Conservation (phyloP, 1,284 basidiomycete species). For the Apiotrichum sp. region DNA sequence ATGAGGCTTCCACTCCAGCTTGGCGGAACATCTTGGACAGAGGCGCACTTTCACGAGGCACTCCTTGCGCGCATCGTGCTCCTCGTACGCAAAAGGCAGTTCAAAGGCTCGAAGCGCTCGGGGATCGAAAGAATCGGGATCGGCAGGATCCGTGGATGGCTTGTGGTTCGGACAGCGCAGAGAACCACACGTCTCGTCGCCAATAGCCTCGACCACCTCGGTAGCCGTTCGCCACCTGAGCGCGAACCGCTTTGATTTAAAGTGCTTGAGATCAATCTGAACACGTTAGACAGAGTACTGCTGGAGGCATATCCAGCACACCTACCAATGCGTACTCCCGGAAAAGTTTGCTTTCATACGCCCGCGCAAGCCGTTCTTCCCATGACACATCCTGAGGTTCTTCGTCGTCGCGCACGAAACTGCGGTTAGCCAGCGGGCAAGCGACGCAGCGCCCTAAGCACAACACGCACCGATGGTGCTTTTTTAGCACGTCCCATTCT, state of each 20-base stretch:
- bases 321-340: constrained; percentile 72
- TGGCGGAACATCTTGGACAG: constrained; percentile 67
- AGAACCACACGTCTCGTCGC: constrained; percentile 79
- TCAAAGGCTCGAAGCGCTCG: constrained; percentile 69
- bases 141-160: constrained; percentile 33
- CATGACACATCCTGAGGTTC: constrained; percentile 51
- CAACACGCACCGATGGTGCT: constrained; percentile 46
- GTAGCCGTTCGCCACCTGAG: constrained; percentile 84
- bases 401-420: constrained; percentile 71
- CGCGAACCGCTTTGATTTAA: constrained; percentile 85
- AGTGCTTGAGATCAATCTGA: constrained; percentile 82
- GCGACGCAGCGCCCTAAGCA: not conserved
- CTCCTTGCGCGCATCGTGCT: constrained; percentile 65
- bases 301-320: not conserved
- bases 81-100: constrained; percentile 78
- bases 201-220: constrained; percentile 75
- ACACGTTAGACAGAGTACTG: not conserved
- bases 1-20: constrained; percentile 74
- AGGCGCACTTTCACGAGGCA: constrained; percentile 84
- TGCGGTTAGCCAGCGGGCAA: constrained; percentile 34
- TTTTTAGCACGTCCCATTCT: constrained; percentile 39
- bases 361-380: constrained; percentile 74
- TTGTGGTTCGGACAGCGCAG: constrained; percentile 69
- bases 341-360: constrained; percentile 79
- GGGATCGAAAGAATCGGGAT: too few relatives aligned